Conservation (phyloP, 2,329 filamentous ascomycete genomes). For the Hawksworthiomyces lignivorus region DNA sequence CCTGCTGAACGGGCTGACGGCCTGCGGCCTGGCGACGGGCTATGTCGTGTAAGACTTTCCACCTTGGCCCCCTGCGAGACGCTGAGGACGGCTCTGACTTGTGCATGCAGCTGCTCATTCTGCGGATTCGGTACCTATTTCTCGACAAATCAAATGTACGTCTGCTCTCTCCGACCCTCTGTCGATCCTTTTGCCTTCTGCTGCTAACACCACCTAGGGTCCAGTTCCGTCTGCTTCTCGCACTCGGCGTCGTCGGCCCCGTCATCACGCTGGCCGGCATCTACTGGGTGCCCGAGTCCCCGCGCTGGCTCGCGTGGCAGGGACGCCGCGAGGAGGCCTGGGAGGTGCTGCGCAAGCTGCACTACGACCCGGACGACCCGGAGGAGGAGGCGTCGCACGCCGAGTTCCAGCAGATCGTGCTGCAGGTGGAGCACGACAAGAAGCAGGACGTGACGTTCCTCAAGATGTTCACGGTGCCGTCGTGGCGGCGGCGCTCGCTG, state of each 20-base stretch:
- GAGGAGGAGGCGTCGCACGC: slow-evolving; percentile 6
- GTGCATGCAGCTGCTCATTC: slow-evolving; percentile 1
- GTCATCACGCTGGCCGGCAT: slow-evolving; percentile 8
- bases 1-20: slow-evolving; percentile 6
- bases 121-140: slow-evolving; percentile 6
- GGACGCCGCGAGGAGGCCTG: slow-evolving; percentile 57
- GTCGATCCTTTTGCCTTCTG: neutral
- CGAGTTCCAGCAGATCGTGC: slow-evolving; percentile 10
- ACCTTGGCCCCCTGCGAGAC: too few species aligned
- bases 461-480: slow-evolving; percentile 3
- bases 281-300: slow-evolving; percentile 10
- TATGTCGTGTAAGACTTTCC: slow-evolving; percentile 3
- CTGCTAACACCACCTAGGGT: neutral
- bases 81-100: neutral
- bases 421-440: slow-evolving; percentile 9
- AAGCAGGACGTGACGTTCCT: slow-evolving; percentile 3
- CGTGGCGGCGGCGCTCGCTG: slow-evolving; percentile 6
- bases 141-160: slow-evolving; percentile 6
- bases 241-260: slow-evolving; percentile 6
- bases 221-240: slow-evolving; percentile 3
- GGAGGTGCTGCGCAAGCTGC: slow-evolving; percentile 2
- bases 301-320: slow-evolving; percentile 36
- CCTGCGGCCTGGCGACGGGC: slow-evolving; percentile 5
- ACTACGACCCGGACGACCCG: slow-evolving; percentile 7
- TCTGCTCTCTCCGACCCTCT: neutral